These are phyloP conservation scores for Naganishia sp. DNA, from an alignment of 1,284 basidiomycete species.

Conservation along the genomic window DNA sequence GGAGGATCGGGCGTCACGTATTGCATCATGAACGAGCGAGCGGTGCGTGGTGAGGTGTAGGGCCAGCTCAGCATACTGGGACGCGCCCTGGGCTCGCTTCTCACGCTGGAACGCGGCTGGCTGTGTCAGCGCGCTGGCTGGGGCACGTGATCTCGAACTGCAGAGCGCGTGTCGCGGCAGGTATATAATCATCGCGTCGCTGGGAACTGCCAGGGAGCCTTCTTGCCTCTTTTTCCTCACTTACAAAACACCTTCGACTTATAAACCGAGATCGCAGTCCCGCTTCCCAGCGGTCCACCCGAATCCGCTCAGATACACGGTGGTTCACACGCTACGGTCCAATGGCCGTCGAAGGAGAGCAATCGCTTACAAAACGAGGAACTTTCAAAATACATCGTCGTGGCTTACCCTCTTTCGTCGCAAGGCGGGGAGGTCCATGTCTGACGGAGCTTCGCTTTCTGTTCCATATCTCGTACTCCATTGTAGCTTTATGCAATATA, in stretches of 20 bases:
- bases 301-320: slow-evolving; percentile 27
- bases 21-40: slow-evolving; percentile 6
- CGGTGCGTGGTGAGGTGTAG: slow-evolving; percentile 21
- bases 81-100: slow-evolving; percentile 16
- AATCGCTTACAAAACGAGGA: slow-evolving; percentile 9
- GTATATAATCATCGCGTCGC: slow-evolving; percentile 8
- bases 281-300: slow-evolving; percentile 18
- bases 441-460: slow-evolving; percentile 29
- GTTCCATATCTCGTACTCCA: slow-evolving; percentile 15
- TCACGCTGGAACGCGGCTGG: neutral
- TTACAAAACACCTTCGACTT: slow-evolving; percentile 27
- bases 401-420: slow-evolving; percentile 11
- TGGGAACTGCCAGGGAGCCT: neutral
- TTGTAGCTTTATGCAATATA: neutral
- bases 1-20: neutral
- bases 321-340: slow-evolving; percentile 9
- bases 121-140: neutral
- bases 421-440: slow-evolving; percentile 19
- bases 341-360: slow-evolving; percentile 25
- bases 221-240: slow-evolving; percentile 21
- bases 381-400: slow-evolving; percentile 29
- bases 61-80: slow-evolving; percentile 20
- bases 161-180: neutral
- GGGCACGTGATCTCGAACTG: neutral
- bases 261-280: slow-evolving; percentile 28